Evolutionary conservation across 805 yeast species (phyloP).

Genomic region (Hanseniaspora singularis): DNA sequence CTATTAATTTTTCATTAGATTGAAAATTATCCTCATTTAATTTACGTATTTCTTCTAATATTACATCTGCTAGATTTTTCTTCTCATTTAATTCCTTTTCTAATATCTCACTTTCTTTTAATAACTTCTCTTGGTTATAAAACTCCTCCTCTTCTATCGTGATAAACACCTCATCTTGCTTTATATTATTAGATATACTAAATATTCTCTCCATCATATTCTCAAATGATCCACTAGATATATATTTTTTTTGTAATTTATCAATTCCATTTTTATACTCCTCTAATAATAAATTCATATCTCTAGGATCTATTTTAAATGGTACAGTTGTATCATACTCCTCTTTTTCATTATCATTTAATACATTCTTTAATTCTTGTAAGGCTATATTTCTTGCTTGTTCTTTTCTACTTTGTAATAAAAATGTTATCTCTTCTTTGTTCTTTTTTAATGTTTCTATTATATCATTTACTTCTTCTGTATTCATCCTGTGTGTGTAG

Average conservation of each 20-base stretch:
- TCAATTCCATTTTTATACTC: slow-evolving; percentile 10
- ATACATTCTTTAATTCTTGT: slow-evolving; percentile 11
- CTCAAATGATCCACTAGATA: slow-evolving; percentile 7
- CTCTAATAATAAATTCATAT: slow-evolving; percentile 2
- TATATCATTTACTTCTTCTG: background rate
- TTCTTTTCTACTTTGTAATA: slow-evolving; percentile 1
- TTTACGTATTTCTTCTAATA: too few species aligned
- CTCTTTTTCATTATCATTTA: slow-evolving; percentile 13
- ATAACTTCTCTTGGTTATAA: too few species aligned
- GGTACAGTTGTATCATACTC: slow-evolving; percentile 7
- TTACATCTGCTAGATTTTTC: too few species aligned
- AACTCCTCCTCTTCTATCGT: too few species aligned
- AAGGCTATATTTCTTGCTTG: slow-evolving; percentile 5
- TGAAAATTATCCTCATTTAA: too few species aligned
- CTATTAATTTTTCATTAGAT: too few species aligned
- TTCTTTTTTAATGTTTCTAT: background rate
- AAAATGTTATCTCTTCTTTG: background rate
- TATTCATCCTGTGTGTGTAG: background rate
- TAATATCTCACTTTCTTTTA: too few species aligned
- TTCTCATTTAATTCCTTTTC: too few species aligned
- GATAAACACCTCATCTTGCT: too few species aligned
- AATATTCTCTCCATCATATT: slow-evolving; percentile 14
- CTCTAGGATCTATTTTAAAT: slow-evolving; percentile 7
- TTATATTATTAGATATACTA: too few species aligned
- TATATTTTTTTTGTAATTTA: slow-evolving; percentile 7